Evolutionary conservation across 1,284 basidiomycete species (phyloP).

Genomic region (Dichomitus squalens): DNA sequence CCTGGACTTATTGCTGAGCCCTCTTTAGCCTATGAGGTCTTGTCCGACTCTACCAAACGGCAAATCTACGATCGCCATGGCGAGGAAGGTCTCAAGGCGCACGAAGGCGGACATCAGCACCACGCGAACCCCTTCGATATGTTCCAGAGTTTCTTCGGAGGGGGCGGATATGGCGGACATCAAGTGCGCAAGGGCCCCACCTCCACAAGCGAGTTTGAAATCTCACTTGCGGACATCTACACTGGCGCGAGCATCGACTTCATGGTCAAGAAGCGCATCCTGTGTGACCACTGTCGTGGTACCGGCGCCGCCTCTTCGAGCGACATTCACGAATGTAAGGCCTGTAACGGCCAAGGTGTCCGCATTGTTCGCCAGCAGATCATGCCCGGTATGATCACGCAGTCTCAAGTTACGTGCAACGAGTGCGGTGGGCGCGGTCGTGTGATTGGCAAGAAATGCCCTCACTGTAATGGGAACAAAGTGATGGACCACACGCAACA

Average conservation of each 20-base stretch:
- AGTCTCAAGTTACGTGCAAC: conserved; percentile 77
- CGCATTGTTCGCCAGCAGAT: conserved; percentile 89
- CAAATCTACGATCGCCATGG: conserved; percentile 92
- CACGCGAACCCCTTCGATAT: conserved; percentile 91
- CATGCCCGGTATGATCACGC: conserved; percentile 92
- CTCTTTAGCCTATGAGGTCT: conserved; percentile 83
- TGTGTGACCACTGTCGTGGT: conserved; percentile 93
- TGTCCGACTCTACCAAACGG: conserved; percentile 84
- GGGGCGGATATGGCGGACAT: conserved; percentile 54
- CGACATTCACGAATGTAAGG: conserved; percentile 82
- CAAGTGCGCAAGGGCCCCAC: conserved; percentile 83
- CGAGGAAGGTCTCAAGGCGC: conserved; percentile 89
- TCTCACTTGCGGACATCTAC: conserved; percentile 85
- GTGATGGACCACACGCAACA: conserved; percentile 83
- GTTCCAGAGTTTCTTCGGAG: conserved; percentile 91
- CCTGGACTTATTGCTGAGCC: not conserved
- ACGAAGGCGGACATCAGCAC: conserved; percentile 73
- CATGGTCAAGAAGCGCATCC: conserved; percentile 83
- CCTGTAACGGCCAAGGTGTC: conserved; percentile 85
- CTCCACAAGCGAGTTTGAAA: conserved; percentile 85
- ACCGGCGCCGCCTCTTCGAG: conserved; percentile 86
- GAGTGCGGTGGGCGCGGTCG: conserved; percentile 85
- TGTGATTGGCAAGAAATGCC: conserved; percentile 75
- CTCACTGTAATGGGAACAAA: conserved; percentile 82
- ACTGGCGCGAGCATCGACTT: conserved; percentile 85